phyloP scores from a whole-genome alignment of 1,139 yeast genomes.

The Candida neerlandica region DNA sequence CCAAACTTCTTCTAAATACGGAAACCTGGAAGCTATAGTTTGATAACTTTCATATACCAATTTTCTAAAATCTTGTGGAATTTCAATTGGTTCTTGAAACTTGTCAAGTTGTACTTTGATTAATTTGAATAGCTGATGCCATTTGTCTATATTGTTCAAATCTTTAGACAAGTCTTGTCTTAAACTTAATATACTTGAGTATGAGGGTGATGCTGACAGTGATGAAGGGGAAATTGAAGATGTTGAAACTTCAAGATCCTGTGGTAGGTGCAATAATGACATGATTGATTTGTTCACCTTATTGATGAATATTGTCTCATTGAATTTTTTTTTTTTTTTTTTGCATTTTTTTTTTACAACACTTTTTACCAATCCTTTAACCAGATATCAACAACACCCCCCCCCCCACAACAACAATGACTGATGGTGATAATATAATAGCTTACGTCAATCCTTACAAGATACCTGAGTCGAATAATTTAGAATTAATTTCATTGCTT shows the following conservation, averaged over 20 bases:
- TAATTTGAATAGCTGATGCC: slow-evolving; percentile 33
- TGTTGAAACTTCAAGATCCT: slow-evolving; percentile 9
- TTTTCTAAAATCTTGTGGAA: slow-evolving; percentile 23
- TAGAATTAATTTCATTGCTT: slow-evolving; percentile 19
- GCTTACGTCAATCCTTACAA: slow-evolving; percentile 19
- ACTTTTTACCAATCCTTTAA: background rate
- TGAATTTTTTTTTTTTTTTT: background rate
- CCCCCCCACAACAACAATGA: background rate
- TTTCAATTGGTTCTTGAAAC: slow-evolving; percentile 14
- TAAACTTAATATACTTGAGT: slow-evolving; percentile 1
- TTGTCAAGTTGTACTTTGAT: slow-evolving; percentile 24
- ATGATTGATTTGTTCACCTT: background rate
- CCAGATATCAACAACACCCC: background rate
- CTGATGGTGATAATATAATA: background rate
- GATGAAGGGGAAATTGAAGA: background rate
- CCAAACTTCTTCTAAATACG: slow-evolving; percentile 59
- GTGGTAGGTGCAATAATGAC: slow-evolving; percentile 9
- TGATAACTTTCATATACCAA: slow-evolving; percentile 23
- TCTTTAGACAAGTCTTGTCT: slow-evolving; percentile 12
- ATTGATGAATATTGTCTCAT: background rate
- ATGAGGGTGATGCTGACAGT: background rate
- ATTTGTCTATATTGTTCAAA: slow-evolving; percentile 30
- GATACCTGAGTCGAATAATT: slow-evolving; percentile 18
- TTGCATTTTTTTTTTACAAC: background rate
- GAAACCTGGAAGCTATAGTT: slow-evolving; percentile 51